phyloP scores from a whole-genome alignment of 2,329 filamentous ascomycete species.

The Furcasterigmium sp. region DNA sequence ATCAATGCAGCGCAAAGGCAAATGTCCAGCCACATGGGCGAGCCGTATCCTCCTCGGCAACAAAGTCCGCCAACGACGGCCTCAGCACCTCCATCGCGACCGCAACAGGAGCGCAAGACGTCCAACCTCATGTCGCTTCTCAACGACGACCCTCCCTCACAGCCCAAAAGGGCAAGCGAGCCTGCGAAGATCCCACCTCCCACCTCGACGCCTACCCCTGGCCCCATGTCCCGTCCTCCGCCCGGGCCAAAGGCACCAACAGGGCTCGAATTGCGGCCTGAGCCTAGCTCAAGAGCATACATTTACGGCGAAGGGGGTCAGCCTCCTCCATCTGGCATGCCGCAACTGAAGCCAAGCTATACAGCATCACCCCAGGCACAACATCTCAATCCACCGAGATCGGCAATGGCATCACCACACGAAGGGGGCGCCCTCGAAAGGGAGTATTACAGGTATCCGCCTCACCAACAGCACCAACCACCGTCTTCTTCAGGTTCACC shows the following conservation, averaged over 20 bases:
- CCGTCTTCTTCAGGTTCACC: slow-evolving; percentile 36
- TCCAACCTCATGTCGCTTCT: slow-evolving; percentile 59
- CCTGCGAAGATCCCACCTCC: slow-evolving; percentile 31
- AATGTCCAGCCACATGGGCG: slow-evolving; percentile 20
- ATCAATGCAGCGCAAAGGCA: slow-evolving; percentile 16
- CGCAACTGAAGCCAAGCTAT: slow-evolving; percentile 48
- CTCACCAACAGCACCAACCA: slow-evolving; percentile 25
- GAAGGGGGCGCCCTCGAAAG: slow-evolving; percentile 33
- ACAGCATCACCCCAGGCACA: slow-evolving; percentile 45
- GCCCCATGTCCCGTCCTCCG: slow-evolving; percentile 27
- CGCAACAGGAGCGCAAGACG: slow-evolving; percentile 49
- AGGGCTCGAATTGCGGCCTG: slow-evolving; percentile 36
- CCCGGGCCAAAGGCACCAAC: slow-evolving; percentile 32
- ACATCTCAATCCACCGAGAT: slow-evolving; percentile 38
- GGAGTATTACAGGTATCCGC: slow-evolving; percentile 43
- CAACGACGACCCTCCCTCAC: slow-evolving; percentile 50
- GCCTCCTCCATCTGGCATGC: slow-evolving; percentile 40
- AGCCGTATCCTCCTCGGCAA: slow-evolving; percentile 24
- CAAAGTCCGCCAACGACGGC: slow-evolving; percentile 29
- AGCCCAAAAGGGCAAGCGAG: slow-evolving; percentile 45
- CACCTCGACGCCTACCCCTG: slow-evolving; percentile 45
- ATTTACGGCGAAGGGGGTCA: slow-evolving; percentile 37
- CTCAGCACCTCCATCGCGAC: slow-evolving; percentile 12
- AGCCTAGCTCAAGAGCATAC: slow-evolving; percentile 42
- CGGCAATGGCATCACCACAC: slow-evolving; percentile 33